Percentiles rank a stretch among this genome's conserved stretches.
Conservation (phyloP, 768 basidiomycete species). For the Mycena rebaudengoi region DNA sequence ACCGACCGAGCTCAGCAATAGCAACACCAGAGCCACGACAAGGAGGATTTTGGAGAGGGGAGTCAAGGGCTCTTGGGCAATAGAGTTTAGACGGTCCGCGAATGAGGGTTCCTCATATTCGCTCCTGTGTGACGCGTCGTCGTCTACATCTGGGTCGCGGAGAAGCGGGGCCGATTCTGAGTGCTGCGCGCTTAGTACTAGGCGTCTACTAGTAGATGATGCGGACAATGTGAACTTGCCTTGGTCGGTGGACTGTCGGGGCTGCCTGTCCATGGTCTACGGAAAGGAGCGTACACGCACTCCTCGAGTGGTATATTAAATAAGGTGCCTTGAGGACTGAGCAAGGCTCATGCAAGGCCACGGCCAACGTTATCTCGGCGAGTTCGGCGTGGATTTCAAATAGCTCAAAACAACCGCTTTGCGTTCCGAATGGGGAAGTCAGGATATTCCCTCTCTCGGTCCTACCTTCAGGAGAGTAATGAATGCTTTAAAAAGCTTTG, state of each 20-base stretch:
- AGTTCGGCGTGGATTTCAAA: neutral
- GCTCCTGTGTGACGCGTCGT: conserved; percentile 29
- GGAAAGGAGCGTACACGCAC: conserved; percentile 1
- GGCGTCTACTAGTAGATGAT: conserved; percentile 3
- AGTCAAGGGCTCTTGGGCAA: conserved; percentile 82
- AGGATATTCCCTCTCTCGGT: no score
- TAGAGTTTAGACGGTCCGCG: conserved; percentile 57
- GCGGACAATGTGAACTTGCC: conserved; percentile 45
- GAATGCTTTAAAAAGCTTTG: no score
- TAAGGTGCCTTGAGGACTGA: conserved; percentile 20
- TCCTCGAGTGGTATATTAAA: conserved; percentile 15
- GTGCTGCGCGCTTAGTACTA: no score
- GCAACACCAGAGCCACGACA: conserved; percentile 74
- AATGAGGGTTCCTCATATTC: conserved; percentile 43
- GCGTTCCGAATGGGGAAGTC: no score
- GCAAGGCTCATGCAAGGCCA: conserved; percentile 5
- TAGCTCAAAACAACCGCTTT: neutral
- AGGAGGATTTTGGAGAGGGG: conserved; percentile 86
- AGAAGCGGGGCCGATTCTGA: conserved; percentile 77
- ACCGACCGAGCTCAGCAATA: conserved; percentile 77
- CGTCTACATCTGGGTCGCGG: conserved; percentile 54
- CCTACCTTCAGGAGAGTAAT: no score
- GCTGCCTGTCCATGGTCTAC: conserved; percentile 59
- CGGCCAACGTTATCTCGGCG: neutral
- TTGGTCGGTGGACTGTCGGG: conserved; percentile 64